These are phyloP conservation scores for Vanderwaltozyma polyspora DNA, from an alignment of 805 yeast species.

Conservation along the genomic window DNA sequence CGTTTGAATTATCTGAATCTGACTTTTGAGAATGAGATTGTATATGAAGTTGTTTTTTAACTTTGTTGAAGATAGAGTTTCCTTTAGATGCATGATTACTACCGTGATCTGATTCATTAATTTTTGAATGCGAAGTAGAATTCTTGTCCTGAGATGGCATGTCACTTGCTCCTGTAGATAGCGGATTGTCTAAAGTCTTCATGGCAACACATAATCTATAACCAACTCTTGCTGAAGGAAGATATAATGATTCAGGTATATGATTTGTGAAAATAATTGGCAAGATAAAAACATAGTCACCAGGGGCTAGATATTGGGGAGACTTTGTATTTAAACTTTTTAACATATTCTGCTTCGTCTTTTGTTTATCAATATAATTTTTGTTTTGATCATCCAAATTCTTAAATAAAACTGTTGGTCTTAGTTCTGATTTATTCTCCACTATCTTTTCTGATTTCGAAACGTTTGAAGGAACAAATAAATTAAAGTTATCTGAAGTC, in stretches of 20 bases:
- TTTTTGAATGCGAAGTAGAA: constrained; percentile 4
- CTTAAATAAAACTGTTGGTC: constrained; percentile 13
- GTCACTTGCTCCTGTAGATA: neutral
- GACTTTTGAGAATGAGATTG: neutral
- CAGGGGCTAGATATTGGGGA: constrained; percentile 35
- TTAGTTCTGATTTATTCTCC: constrained; percentile 12
- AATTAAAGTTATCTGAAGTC: constrained; percentile 33
- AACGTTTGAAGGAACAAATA: constrained; percentile 26
- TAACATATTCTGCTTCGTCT: constrained; percentile 4
- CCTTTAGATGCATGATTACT: neutral
- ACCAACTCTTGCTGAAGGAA: constrained; percentile 23
- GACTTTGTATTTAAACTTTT: constrained; percentile 1
- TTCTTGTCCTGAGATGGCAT: neutral
- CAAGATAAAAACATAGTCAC: constrained; percentile 56
- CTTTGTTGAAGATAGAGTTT: constrained; percentile 9
- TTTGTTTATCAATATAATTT: constrained; percentile 9
- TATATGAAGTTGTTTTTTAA: constrained; percentile 7
- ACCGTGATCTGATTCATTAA: neutral
- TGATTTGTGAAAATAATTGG: constrained; percentile 52
- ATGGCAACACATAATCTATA: constrained; percentile 9
- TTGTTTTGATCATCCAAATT: constrained; percentile 7
- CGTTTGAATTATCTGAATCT: neutral
- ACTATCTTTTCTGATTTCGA: constrained; percentile 11
- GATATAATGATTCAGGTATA: constrained; percentile 45
- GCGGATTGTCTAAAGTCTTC: constrained; percentile 5